Percentiles rank a stretch among this genome's conserved stretches.
phyloP scores from a whole-genome alignment of 495 filamentous ascomycete species.

The Platismatia glauca region DNA sequence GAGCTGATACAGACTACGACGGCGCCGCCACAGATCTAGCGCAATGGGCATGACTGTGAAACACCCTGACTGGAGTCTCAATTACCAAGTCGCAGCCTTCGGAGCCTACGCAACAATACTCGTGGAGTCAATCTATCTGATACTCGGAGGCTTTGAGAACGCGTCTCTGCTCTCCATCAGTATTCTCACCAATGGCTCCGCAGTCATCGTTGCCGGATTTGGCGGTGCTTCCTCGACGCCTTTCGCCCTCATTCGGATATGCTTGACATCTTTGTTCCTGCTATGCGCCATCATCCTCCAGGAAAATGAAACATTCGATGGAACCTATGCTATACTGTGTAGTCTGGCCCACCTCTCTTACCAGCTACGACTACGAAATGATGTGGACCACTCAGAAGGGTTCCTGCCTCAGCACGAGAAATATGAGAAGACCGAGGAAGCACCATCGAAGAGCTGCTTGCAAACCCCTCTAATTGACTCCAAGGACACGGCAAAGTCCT shows the following conservation, averaged over 20 bases:
- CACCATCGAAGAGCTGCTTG: background rate
- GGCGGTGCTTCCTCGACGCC: background rate
- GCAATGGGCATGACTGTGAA: background rate
- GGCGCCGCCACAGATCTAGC: background rate
- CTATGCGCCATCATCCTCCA: background rate
- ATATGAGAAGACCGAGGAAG: background rate
- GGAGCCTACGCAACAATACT: background rate
- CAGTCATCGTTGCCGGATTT: background rate
- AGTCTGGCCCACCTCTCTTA: background rate
- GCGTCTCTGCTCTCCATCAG: slow-evolving; percentile 1
- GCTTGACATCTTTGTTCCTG: background rate
- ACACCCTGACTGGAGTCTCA: background rate
- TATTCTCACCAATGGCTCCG: slow-evolving; percentile 1
- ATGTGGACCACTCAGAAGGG: background rate
- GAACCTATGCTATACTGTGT: background rate
- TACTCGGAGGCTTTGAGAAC: background rate
- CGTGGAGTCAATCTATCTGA: background rate
- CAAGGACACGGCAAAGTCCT: background rate
- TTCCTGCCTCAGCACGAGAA: background rate
- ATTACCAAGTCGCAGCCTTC: slow-evolving; percentile 1
- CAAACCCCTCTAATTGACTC: background rate
- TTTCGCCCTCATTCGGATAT: background rate
- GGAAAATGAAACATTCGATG: background rate
- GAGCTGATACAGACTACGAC: background rate
- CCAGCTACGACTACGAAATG: background rate